Evolutionary conservation across 768 basidiomycete genomes (phyloP).

Genomic region (Amanita jacksonii): DNA sequence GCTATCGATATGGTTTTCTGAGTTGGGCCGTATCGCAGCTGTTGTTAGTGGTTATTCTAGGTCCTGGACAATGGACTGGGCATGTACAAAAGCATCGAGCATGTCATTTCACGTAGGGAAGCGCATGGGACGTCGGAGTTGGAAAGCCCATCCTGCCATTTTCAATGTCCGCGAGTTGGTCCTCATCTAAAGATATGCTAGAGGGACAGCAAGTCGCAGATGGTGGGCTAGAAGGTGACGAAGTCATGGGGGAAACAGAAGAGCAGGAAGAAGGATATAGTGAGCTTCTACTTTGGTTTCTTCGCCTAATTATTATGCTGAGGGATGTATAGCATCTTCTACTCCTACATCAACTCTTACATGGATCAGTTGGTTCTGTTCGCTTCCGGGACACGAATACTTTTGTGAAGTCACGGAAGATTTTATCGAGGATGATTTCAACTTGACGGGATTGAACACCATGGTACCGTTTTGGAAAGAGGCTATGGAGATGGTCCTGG

Average conservation of each 20-base stretch:
- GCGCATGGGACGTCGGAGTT: slow-evolving; percentile 24
- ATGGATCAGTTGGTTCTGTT: slow-evolving; percentile 97
- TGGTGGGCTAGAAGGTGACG: slow-evolving; percentile 55
- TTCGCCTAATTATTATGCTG: slow-evolving; percentile 11
- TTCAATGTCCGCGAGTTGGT: slow-evolving; percentile 31
- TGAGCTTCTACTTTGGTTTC: slow-evolving; percentile 34
- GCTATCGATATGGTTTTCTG: slow-evolving; percentile 55
- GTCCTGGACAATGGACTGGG: slow-evolving; percentile 47
- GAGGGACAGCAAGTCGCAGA: slow-evolving; percentile 58
- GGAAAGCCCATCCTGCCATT: slow-evolving; percentile 17
- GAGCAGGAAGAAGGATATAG: slow-evolving; percentile 73
- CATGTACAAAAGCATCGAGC: slow-evolving; percentile 32
- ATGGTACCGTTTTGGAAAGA: slow-evolving; percentile 99
- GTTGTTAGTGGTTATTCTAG: slow-evolving; percentile 62
- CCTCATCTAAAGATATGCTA: slow-evolving; percentile 29
- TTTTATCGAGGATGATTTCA: slow-evolving; percentile 99
- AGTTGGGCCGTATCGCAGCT: slow-evolving; percentile 68
- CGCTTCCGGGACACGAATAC: slow-evolving; percentile 92
- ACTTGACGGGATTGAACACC: slow-evolving; percentile 88
- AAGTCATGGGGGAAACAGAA: slow-evolving; percentile 77
- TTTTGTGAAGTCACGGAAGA: slow-evolving; percentile 98
- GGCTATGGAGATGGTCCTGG: slow-evolving; percentile 99
- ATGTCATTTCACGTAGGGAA: slow-evolving; percentile 32
- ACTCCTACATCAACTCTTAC: slow-evolving; percentile 88
- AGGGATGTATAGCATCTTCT: slow-evolving; percentile 41